Evolutionary conservation across 768 basidiomycete genomes (phyloP), one percentile per base, ranked within the genome.

Genomic region (Tylopilus vinaceipallidus): DNA sequence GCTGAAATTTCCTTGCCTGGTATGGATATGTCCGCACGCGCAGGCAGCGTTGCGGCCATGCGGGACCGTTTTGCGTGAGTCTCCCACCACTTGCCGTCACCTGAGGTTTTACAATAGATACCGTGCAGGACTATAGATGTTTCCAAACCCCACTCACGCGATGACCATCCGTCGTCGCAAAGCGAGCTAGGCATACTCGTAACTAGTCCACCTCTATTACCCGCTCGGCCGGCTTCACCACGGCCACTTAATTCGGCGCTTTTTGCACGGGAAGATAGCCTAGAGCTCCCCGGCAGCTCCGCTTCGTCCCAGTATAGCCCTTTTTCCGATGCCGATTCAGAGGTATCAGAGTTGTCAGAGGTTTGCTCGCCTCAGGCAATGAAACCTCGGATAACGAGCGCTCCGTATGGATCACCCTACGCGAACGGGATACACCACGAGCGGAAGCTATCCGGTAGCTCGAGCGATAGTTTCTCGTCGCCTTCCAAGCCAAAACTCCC

Each of bases 41-140:
- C 33, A 37, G 43, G 62, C 16, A 67, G 65, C 17, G 71, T 79
- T 6, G 64, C 76, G 17, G 67, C 75, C 2, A 61, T 75, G 30
- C 71, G 73, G 32, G 71, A 53, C 51, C 71, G 72, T 30, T 63
- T 62, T 22, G 19, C 51, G 64, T 67, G 41, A 49, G 61, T 57
- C 9, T 49, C 14, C 4, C 35, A 5, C 9, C 13, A 24, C 13
- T 34, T 3, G 5, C 13, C 24, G 33, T 35, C 23, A 22, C 2
- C 5, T 13, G 3, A 30, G 2, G 16, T n/a, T 33, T 9, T 43
- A 20, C 14, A 19, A 42, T n/a, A 17, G 13, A 26, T 3, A n/a
- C 13, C 3, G 11, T 27, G 4, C 27, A 56, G 67, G 14, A 19
- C 50, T n/a, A 19, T 68, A 63, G 37, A 68, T 66, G 17, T 64